A percentile compares a stretch with the other conserved stretches of the same genome.
Conservation (phyloP, 2,329 filamentous ascomycete genomes). For the Helotiales sp. region DNA sequence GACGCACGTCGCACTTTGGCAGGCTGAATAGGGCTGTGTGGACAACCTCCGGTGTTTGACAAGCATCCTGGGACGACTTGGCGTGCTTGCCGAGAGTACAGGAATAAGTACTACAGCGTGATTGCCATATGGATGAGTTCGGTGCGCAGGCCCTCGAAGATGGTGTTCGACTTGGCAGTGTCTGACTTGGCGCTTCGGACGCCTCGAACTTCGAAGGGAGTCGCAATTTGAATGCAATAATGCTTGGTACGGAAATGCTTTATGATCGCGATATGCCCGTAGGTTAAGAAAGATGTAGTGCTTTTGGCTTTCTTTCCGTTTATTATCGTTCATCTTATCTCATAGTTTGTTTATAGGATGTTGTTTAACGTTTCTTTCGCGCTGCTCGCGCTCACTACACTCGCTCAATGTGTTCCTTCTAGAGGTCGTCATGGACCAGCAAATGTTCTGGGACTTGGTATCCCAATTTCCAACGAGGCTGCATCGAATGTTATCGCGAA, state of each 20-base stretch:
- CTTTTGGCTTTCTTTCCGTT: neutral
- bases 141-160: neutral
- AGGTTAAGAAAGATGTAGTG: neutral
- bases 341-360: neutral
- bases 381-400: slow-evolving; percentile 5
- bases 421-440: neutral
- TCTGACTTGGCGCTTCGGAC: slow-evolving; percentile 12
- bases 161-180: slow-evolving; percentile 21
- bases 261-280: neutral
- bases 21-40: slow-evolving; percentile 4
- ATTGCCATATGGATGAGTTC: neutral
- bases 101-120: slow-evolving; percentile 1
- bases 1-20: slow-evolving; percentile 4
- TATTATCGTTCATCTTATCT: neutral
- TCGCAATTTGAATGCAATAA: neutral
- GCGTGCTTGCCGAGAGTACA: neutral
- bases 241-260: neutral
- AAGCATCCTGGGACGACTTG: slow-evolving; percentile 8
- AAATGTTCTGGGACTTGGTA: slow-evolving; percentile 34
- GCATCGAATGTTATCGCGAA: slow-evolving; percentile 51
- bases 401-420: slow-evolving; percentile 11
- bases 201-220: neutral
- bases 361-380: neutral
- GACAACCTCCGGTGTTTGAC: slow-evolving; percentile 2
- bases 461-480: slow-evolving; percentile 51